These are phyloP conservation scores for Fomitopsis betulina DNA, from an alignment of 1,284 basidiomycete species.

Conservation along the genomic window DNA sequence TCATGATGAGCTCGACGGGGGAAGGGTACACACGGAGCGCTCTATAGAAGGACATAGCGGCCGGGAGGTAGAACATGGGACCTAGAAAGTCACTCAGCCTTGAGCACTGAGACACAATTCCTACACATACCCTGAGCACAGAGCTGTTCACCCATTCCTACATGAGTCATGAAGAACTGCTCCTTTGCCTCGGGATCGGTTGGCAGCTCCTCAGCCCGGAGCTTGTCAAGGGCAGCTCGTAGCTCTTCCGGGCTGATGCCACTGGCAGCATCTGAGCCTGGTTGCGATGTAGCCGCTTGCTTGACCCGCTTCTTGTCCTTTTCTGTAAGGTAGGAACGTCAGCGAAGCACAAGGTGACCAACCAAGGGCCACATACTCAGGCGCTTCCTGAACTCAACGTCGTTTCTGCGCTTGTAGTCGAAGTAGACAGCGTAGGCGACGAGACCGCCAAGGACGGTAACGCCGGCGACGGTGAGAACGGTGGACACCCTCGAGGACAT, in stretches of 20 bases:
- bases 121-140: conserved; percentile 59
- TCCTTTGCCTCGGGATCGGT: conserved; percentile 73
- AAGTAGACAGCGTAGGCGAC: conserved; percentile 89
- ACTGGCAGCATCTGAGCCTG: conserved; percentile 24
- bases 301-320: conserved; percentile 91
- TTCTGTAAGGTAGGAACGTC: conserved; percentile 41
- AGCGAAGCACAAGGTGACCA: conserved; percentile 8
- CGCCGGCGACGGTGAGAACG: conserved; percentile 56
- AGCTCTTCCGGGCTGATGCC: conserved; percentile 48
- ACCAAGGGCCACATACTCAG: conserved; percentile 58
- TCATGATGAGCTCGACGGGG: conserved; percentile 86
- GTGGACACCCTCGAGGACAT: conserved; percentile 29
- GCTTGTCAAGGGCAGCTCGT: conserved; percentile 52
- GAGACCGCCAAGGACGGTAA: conserved; percentile 58
- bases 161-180: conserved; percentile 87
- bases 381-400: conserved; percentile 83
- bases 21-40: conserved; percentile 94
- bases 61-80: conserved; percentile 68
- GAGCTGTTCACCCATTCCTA: conserved; percentile 85
- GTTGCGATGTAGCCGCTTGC: conserved; percentile 54
- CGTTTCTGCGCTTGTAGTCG: conserved; percentile 91
- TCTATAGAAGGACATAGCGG: conserved; percentile 90
- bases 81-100: conserved; percentile 41
- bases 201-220: conserved; percentile 66
- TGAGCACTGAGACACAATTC: neutral